Conservation (phyloP, 2,329 filamentous ascomycete genomes). For the Aspergillus versicolor region DNA sequence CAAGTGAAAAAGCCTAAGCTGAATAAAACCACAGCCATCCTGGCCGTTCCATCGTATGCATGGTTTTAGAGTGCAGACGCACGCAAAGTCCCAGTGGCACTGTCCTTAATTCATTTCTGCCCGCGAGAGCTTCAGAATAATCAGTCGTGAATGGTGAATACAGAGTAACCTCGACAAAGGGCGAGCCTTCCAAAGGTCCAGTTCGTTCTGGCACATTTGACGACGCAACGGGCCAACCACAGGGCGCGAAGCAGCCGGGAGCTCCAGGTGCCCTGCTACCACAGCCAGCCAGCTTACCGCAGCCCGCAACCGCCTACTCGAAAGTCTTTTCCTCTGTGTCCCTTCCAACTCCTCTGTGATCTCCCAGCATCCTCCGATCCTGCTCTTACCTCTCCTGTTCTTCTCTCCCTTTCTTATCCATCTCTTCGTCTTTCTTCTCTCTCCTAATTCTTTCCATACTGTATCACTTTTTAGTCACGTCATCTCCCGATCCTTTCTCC, state of each 20-base stretch:
- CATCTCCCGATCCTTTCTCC: conserved; percentile 17
- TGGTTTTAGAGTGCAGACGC: neutral
- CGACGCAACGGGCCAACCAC: conserved; percentile 6
- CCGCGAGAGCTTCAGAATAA: neutral
- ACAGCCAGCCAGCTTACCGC: too few species aligned
- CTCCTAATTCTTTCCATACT: conserved; percentile 13
- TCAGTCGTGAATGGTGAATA: neutral
- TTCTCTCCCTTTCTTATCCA: conserved; percentile 21
- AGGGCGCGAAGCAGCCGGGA: neutral
- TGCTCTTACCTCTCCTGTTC: conserved; percentile 22
- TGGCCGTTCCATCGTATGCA: neutral
- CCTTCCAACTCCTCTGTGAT: conserved; percentile 4
- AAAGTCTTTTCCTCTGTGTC: conserved; percentile 16
- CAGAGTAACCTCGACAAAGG: neutral
- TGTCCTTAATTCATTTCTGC: neutral
- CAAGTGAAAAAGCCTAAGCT: neutral
- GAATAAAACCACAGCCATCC: neutral
- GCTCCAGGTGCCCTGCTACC: neutral
- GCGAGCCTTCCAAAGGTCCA: neutral
- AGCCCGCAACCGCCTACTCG: conserved; percentile 5
- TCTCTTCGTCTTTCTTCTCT: conserved; percentile 18
- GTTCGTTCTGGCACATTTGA: neutral
- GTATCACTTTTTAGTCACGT: conserved; percentile 16
- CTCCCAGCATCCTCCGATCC: conserved; percentile 6
- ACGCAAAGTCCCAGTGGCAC: neutral